Base-by-base conservation (phyloP, 345 rosid species). In the Sisymbrium altissimum region DNA sequence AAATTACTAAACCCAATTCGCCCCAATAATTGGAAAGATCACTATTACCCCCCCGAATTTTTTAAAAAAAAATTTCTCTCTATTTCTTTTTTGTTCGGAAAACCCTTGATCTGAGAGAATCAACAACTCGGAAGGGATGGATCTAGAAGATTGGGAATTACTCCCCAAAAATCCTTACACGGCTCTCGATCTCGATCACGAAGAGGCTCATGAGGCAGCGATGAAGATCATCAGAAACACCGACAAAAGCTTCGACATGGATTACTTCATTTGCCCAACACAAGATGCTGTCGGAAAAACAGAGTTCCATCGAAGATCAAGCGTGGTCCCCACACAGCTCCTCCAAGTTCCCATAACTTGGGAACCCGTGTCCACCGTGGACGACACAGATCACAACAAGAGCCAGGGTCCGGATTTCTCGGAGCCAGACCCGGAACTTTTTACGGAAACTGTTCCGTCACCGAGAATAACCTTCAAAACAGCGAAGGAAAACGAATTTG, bases 81-180 rank as follows among this genome's bases (percentile, higher is more conserved):
- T 7, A 3, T 2, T 9, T 35, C 6, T 33, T 33, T 6, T 7
- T 35, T 2, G 7, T 35, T 8, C 9, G 10, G 1, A 33, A 35
- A 35, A 8, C 9, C 38, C 10, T 35, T 7, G 9, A 35, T 35
- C 38, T 35, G 38, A 21, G 13, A 19, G 2, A 48, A 48, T 5
- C 54, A 46, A 49, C 29, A 54, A 60, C 23, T 27, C 13, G 5
- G 36, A 68, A 35, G 45, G 41, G 21, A 90, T 95, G 97, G 97
- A 92, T 84, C 83, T 85, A 48, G 96, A 90, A n/a, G 99, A 87
- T 66, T 95, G 99, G 99, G 98, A 90, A 72, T 49, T 90, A 41
- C 88, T 95, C 18, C 88, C 97, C 6, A 80, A 41, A 53, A 80
- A 78, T 50, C 81, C 82, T 15, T 78, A 82, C 71, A 71, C 75